Evolutionary conservation across 2,329 filamentous ascomycete genomes (phyloP).

Genomic region (Aspergillus spinulosporus): DNA sequence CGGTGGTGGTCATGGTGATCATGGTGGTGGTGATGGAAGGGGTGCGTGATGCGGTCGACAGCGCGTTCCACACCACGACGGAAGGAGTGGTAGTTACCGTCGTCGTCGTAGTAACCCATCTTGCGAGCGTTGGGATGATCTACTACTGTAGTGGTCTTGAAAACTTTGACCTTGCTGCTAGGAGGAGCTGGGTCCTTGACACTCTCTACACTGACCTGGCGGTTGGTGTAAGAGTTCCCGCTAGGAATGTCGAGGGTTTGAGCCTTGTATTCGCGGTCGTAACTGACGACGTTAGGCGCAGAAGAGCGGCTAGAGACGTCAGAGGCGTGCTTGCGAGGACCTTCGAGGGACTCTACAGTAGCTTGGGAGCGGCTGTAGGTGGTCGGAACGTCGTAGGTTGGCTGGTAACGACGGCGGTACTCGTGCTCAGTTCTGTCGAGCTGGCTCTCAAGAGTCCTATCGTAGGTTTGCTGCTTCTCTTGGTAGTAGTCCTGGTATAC

Average conservation of each 20-base stretch:
- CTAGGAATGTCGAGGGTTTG: conserved; percentile 46
- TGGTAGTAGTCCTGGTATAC: conserved; percentile 41
- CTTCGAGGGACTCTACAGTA: conserved; percentile 22
- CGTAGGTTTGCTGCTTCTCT: conserved; percentile 43
- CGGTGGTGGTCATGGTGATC: conserved; percentile 36
- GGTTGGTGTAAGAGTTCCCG: conserved; percentile 36
- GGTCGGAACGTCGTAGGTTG: conserved; percentile 48
- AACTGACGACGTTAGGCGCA: conserved; percentile 28
- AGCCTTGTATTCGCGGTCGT: conserved; percentile 32
- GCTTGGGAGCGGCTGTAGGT: conserved; percentile 22
- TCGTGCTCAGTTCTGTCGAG: conserved; percentile 59
- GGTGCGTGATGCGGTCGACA: conserved; percentile 65
- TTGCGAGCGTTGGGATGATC: conserved; percentile 57
- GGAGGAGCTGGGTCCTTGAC: conserved; percentile 35
- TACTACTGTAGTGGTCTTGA: conserved; percentile 50
- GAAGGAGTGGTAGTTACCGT: conserved; percentile 73
- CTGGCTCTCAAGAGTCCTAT: conserved; percentile 48
- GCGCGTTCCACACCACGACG: conserved; percentile 68
- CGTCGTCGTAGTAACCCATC: conserved; percentile 80
- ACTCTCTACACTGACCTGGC: conserved; percentile 35
- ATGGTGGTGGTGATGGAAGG: conserved; percentile 45
- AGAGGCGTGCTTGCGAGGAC: conserved; percentile 23
- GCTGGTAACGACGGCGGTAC: conserved; percentile 63
- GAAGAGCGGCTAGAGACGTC: conserved; percentile 27
- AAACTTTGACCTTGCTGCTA: conserved; percentile 51